Base-by-base conservation (phyloP, 1,139 yeast genomes). In the Pichia sp. region DNA sequence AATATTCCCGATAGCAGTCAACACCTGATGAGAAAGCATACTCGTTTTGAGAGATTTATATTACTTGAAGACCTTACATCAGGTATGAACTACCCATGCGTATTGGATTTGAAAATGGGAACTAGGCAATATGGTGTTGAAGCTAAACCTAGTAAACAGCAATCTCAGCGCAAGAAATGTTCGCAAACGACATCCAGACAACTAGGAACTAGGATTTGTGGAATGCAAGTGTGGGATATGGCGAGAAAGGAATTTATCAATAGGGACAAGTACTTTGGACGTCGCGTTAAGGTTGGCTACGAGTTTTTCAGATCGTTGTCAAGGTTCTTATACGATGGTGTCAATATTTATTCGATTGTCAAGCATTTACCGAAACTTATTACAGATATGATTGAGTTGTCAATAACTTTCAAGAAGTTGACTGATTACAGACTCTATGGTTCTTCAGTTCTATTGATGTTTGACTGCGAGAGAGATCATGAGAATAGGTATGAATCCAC, bases 81-180 rank as follows among this genome's bases (percentile, higher is more conserved):
- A 35, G 85, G 86, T 23, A 75, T 91, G 79, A 65, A 61, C 23
- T 72, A 72, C 42, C 97, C 98, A 0, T 87, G 96, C 56, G 97
- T 91, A 1, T 64, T 93, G 41, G 99, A 93, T 59, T 67, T 93
- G 48, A 93, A 93, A 56, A 91, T 93, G 97, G 99, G 99, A 1
- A 88, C 99, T 0, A 69, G 99, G 37, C 99, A 93, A 59, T 91
- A 91, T 51, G 98, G 99, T n/a, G 81, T 88, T 13, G 95, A 86
- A 48, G 97, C 97, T 0, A 68, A 69, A 9, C 59, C 62, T 12
- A 65, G 75, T 37, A 93, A 93, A 59, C 85, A 80, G 54, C 58
- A 62, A 37, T 84, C 96, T 0, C 98, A 93, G 59, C 64, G 87
- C 27, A 69, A 69, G 41, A 93, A 93, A 58, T 93, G 98, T 59